These are phyloP conservation scores for Candida pseudoglaebosa DNA, from an alignment of 805 yeast species.

Conservation along the genomic window DNA sequence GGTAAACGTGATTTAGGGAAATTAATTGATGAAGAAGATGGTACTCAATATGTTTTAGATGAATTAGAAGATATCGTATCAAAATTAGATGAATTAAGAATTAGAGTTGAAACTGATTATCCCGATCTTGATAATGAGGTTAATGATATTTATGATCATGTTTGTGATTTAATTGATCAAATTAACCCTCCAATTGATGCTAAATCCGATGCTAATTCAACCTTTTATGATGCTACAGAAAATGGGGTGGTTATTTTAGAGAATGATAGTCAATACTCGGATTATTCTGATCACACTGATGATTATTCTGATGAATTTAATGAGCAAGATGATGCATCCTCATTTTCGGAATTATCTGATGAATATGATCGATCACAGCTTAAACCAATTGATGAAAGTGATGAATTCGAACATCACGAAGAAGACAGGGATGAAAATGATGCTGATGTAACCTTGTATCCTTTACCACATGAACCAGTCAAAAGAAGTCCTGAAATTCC, in stretches of 20 bases:
- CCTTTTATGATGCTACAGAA: constrained; percentile 40
- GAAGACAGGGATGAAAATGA: constrained; percentile 15
- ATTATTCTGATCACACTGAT: constrained; percentile 3
- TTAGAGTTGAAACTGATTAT: constrained; percentile 6
- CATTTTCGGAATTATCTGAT: constrained; percentile 3
- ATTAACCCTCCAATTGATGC: constrained; percentile 10
- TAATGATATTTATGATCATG: constrained; percentile 16
- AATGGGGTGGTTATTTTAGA: constrained; percentile 53
- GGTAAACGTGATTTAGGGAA: constrained; percentile 1
- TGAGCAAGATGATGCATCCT: constrained; percentile 2
- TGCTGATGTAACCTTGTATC: constrained; percentile 48
- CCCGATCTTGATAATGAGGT: constrained; percentile 7
- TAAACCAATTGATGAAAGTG: constrained; percentile 9
- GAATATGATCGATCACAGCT: constrained; percentile 5
- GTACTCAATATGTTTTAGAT: constrained; percentile 3
- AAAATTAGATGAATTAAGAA: constrained; percentile 19
- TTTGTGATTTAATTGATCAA: constrained; percentile 15
- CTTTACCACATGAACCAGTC: constrained; percentile 53
- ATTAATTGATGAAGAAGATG: constrained; percentile 10
- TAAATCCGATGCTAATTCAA: constrained; percentile 15
- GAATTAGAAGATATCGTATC: constrained; percentile 18
- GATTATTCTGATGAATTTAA: constrained; percentile 4
- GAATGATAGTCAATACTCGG: constrained; percentile 8
- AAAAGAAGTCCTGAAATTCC: constrained; percentile 57
- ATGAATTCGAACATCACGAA: constrained; percentile 1